Percentiles rank a stretch among this genome's conserved stretches.
These are phyloP conservation scores for Ilex asprella DNA, from an alignment of 257 asterid species.

Conservation along the genomic window DNA sequence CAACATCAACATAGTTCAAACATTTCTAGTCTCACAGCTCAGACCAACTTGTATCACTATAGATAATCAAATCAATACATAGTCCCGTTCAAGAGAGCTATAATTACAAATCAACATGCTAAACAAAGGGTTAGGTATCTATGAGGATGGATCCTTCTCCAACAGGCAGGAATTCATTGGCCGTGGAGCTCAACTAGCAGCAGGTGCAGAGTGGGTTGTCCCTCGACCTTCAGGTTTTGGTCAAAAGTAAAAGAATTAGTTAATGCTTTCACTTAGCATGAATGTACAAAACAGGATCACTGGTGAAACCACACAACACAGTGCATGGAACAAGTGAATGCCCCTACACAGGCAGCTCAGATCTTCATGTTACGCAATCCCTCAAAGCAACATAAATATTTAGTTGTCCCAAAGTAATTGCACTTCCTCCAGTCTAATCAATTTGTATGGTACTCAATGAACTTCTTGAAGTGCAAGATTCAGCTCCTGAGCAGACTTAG, in stretches of 20 bases:
- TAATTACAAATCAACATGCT: neutral
- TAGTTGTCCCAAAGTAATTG: neutral
- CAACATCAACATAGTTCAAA: no score
- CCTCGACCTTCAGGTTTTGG: no score
- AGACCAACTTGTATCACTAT: neutral
- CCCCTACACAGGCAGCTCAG: neutral
- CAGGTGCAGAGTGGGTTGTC: no score
- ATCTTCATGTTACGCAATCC: neutral
- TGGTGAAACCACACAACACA: neutral
- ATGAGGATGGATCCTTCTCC: neutral
- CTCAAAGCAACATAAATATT: constrained; percentile 1
- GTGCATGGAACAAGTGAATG: neutral
- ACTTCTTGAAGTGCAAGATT: constrained; percentile 77
- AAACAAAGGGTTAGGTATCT: neutral
- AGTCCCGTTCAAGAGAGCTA: neutral
- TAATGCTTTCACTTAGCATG: constrained; percentile 26
- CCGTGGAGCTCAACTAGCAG: neutral
- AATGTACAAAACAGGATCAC: constrained; percentile 25
- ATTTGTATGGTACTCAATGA: constrained; percentile 35
- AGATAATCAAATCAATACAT: neutral
- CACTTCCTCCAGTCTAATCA: constrained; percentile 14
- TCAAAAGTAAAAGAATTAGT: constrained; percentile 2
- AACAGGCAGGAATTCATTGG: neutral
- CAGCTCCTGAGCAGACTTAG: constrained; percentile 86
- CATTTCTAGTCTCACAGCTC: neutral